phyloP scores from a whole-genome alignment of 371 early-diverging fungal genomes.

The Umbelopsis sp. region DNA sequence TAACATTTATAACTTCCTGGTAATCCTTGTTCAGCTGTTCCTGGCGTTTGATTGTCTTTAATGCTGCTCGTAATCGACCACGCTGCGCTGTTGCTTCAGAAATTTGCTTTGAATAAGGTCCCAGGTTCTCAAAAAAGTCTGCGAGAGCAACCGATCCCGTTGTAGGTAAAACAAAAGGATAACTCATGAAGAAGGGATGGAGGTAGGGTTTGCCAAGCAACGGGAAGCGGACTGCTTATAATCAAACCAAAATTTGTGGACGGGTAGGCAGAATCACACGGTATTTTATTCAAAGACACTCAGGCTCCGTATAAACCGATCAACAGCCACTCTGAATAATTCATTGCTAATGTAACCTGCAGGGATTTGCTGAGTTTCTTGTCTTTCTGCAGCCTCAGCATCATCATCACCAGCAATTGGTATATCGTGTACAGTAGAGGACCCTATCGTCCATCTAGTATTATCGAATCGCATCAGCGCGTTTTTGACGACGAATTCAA shows the following conservation, averaged over 20 bases:
- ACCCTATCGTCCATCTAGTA: slow-evolving; percentile 53
- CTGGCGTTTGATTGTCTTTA: slow-evolving; percentile 61
- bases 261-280: background rate
- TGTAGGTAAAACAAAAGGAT: slow-evolving; percentile 62
- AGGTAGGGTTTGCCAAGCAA: background rate
- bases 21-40: slow-evolving; percentile 56
- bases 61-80: slow-evolving; percentile 56
- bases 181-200: slow-evolving; percentile 46
- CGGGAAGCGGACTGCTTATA: slow-evolving; percentile 5
- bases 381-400: slow-evolving; percentile 10
- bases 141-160: slow-evolving; percentile 64
- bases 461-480: slow-evolving; percentile 66
- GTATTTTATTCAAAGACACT: slow-evolving; percentile 60
- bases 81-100: slow-evolving; percentile 68
- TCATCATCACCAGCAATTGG: slow-evolving; percentile 18
- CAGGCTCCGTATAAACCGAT: slow-evolving; percentile 68
- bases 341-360: slow-evolving; percentile 72
- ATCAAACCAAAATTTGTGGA: background rate
- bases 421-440: slow-evolving; percentile 24
- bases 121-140: slow-evolving; percentile 50
- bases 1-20: slow-evolving; percentile 51
- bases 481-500: slow-evolving; percentile 89
- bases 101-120: slow-evolving; percentile 52
- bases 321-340: slow-evolving; percentile 69
- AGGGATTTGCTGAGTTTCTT: slow-evolving; percentile 26